Evolutionary conservation across 768 basidiomycete genomes (phyloP).

Genomic region (Pleurotus citrinopileatus): DNA sequence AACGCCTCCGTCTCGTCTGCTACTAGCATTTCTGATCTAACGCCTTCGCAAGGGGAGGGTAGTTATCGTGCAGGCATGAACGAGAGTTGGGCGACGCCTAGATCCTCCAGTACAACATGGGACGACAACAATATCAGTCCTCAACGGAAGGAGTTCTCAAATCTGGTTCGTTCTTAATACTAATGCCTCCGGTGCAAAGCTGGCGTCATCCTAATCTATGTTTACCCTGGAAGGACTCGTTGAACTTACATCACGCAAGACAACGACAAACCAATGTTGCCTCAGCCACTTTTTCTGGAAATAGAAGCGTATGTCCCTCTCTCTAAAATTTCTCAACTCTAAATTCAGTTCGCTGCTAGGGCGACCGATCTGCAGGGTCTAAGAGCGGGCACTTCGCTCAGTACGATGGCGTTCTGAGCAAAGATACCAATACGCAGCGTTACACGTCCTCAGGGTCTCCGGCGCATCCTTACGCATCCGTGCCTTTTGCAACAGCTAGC

Average conservation of each 20-base stretch:
- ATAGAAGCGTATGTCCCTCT: slow-evolving; percentile 35
- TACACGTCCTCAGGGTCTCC: slow-evolving; percentile 25
- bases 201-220: background rate
- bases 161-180: slow-evolving; percentile 37
- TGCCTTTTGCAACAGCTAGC: slow-evolving; percentile 3
- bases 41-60: slow-evolving; percentile 41
- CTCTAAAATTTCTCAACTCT: slow-evolving; percentile 11
- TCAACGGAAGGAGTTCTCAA: slow-evolving; percentile 46
- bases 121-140: slow-evolving; percentile 51
- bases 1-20: slow-evolving; percentile 64
- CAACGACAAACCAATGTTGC: slow-evolving; percentile 42
- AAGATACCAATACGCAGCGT: slow-evolving; percentile 36
- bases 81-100: slow-evolving; percentile 51
- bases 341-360: slow-evolving; percentile 29
- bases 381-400: slow-evolving; percentile 53
- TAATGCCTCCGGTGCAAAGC: slow-evolving; percentile 5
- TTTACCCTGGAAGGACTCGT: slow-evolving; percentile 35
- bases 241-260: slow-evolving; percentile 43
- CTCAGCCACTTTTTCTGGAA: slow-evolving; percentile 32
- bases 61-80: slow-evolving; percentile 43
- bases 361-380: slow-evolving; percentile 40
- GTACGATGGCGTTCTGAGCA: slow-evolving; percentile 44
- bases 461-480: slow-evolving; percentile 12
- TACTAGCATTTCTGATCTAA: slow-evolving; percentile 47
- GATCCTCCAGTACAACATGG: slow-evolving; percentile 56